Percentiles rank a stretch among this genome's conserved stretches.
Conservation (phyloP, 495 filamentous ascomycete genomes). For the Penicillium malachiteum region DNA sequence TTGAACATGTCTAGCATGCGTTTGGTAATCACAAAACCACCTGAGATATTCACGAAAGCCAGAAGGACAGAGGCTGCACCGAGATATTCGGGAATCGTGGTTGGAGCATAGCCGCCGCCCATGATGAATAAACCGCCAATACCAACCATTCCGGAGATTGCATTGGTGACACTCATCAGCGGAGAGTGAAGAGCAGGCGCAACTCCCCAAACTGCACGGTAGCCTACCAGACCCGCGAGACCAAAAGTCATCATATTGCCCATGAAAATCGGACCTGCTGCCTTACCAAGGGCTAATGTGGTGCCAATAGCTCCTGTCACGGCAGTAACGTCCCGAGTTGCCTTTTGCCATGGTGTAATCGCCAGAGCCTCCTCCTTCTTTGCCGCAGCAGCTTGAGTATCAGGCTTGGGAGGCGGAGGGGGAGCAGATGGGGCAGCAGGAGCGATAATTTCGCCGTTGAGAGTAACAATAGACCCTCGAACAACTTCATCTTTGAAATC, state of each 20-base stretch:
- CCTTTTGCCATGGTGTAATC: conserved; percentile 75
- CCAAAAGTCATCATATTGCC: conserved; percentile 76
- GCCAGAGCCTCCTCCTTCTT: conserved; percentile 60
- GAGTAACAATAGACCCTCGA: conserved; percentile 73
- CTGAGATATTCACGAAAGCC: conserved; percentile 78
- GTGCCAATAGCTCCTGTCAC: conserved; percentile 73
- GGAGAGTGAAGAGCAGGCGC: conserved; percentile 74
- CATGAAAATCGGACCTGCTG: conserved; percentile 78
- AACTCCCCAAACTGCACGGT: conserved; percentile 80
- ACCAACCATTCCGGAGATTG: conserved; percentile 82
- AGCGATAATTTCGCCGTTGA: conserved; percentile 69
- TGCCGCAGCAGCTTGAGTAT: conserved; percentile 40
- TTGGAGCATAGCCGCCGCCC: conserved; percentile 69
- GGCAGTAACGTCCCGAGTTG: conserved; percentile 63
- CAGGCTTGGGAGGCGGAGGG: conserved; percentile 58
- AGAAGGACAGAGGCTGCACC: conserved; percentile 76
- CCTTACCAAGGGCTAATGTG: conserved; percentile 69
- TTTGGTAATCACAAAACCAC: conserved; percentile 81
- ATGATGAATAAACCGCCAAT: conserved; percentile 81
- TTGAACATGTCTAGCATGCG: conserved; percentile 93
- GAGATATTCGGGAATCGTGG: conserved; percentile 71
- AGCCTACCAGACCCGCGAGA: conserved; percentile 74
- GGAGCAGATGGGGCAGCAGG: conserved; percentile 69
- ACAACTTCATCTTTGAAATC: conserved; percentile 78
- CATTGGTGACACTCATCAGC: conserved; percentile 84